Evolutionary conservation across 164 flowering plant species (phyloP), one percentile per base, ranked within the genome.

Genomic region (Berberis thunbergii): DNA sequence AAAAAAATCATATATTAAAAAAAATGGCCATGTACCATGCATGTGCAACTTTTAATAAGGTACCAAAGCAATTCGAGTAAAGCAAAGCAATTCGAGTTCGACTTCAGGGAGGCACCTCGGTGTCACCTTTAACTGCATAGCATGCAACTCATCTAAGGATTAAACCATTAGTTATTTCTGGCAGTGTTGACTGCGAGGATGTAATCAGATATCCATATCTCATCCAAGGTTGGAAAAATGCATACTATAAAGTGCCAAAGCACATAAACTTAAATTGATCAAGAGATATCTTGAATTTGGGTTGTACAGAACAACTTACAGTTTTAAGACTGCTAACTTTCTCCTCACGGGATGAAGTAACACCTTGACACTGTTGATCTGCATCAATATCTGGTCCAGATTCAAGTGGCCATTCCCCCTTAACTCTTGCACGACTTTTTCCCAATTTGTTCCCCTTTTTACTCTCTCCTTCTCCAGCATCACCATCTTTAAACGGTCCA

Each of bases 311-410:
- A 44, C 45, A 68, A 73, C 96, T 81, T 62, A 92, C 98, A 45
- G 91, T 85, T 76, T 87, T 89, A 60, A 92, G 86, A 74, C 87
- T 87, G 86, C 89, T 85, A 53, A 87, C 85, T 84, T 84, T 87
- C 67, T 92, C 98, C 70, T 92, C 98, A 4, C 95, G 95, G 39
- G 89, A 76, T 2, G 86, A 62, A 6, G 85, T 61, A 72, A 68
- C 69, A 65, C 88, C 94, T 74, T 80, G 97, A 67, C 73, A 76
- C 38, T 76, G 87, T 68, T 82, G 91, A 67, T 92, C 96, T 39
- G 70, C 82, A 63, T 86, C 96, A n/a, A 70, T 73, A 63, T 87
- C 96, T 69, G 71, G 79, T 67, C 86, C 88, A 77, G 60, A 73
- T 60, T 86, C 93, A 67, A 74, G 71, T 50, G 83, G 69, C 42